These are phyloP conservation scores for Talaromyces rugulosus DNA, from an alignment of 2,329 filamentous ascomycete genomes.

Conservation along the genomic window DNA sequence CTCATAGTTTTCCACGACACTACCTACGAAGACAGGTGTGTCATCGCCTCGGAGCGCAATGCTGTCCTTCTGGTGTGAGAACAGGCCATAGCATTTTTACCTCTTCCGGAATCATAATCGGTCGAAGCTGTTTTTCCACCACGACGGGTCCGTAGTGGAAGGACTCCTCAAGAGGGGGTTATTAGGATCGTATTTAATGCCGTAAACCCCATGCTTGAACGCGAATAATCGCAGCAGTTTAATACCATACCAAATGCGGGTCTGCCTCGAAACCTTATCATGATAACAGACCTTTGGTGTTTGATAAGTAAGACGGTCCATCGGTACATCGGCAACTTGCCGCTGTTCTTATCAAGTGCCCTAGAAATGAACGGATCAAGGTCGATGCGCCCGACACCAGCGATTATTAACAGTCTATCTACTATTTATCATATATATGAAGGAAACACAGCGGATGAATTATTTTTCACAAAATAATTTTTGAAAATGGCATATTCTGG, in stretches of 20 bases:
- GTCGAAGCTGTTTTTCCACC: background rate
- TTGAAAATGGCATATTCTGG: slow-evolving; percentile 1
- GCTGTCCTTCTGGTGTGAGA: background rate
- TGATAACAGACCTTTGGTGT: slow-evolving; percentile 8
- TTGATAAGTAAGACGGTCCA: slow-evolving; percentile 11
- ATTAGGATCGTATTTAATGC: slow-evolving; percentile 5
- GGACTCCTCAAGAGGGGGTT: background rate
- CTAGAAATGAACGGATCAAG: background rate
- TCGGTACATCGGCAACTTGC: slow-evolving; percentile 15
- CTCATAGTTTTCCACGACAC: background rate
- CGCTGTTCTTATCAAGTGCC: slow-evolving; percentile 14
- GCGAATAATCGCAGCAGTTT: background rate
- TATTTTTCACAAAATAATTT: background rate
- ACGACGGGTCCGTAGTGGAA: background rate
- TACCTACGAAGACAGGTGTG: slow-evolving; percentile 10
- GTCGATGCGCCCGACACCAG: slow-evolving; percentile 4
- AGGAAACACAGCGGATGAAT: background rate
- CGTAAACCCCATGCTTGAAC: background rate
- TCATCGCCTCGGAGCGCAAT: slow-evolving; percentile 7
- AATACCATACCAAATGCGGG: background rate
- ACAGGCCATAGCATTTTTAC: background rate
- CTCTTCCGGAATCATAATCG: slow-evolving; percentile 8
- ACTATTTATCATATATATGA: background rate
- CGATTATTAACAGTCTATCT: background rate
- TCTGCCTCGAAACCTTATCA: background rate